phyloP scores from a whole-genome alignment of 2,329 filamentous ascomycete species.

The Microcyclospora tardicrescens region DNA sequence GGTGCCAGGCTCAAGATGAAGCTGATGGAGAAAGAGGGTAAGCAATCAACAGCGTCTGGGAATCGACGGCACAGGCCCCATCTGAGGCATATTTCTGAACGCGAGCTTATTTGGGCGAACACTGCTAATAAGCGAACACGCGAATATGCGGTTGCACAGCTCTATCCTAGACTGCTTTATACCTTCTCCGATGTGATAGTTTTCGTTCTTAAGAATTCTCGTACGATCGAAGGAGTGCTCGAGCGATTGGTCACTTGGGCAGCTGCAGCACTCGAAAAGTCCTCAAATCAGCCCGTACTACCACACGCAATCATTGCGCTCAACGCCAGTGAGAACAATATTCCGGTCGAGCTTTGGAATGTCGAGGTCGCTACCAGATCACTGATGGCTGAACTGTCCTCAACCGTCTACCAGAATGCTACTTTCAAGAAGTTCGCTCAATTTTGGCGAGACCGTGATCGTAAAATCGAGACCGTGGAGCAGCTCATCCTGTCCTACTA shows the following conservation, averaged over 20 bases:
- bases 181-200: slow-evolving; percentile 29
- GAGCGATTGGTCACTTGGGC: slow-evolving; percentile 34
- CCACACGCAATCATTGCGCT: slow-evolving; percentile 41
- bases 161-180: slow-evolving; percentile 27
- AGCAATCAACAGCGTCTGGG: background rate
- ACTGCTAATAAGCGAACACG: slow-evolving; percentile 7
- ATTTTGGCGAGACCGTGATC: slow-evolving; percentile 26
- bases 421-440: slow-evolving; percentile 25
- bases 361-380: slow-evolving; percentile 26
- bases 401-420: slow-evolving; percentile 22
- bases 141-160: slow-evolving; percentile 21
- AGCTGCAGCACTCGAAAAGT: slow-evolving; percentile 35
- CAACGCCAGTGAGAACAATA: slow-evolving; percentile 31
- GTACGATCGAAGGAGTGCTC: slow-evolving; percentile 9
- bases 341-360: slow-evolving; percentile 34
- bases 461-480: slow-evolving; percentile 25
- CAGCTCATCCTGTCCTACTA: slow-evolving; percentile 37
- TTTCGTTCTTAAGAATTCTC: slow-evolving; percentile 24
- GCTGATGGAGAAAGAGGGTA: background rate
- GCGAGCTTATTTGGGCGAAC: slow-evolving; percentile 12
- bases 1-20: slow-evolving; percentile 8
- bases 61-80: slow-evolving; percentile 1
- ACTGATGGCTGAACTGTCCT: slow-evolving; percentile 10
- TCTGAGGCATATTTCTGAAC: background rate
- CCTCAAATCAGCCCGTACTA: slow-evolving; percentile 39